Base-by-base conservation (phyloP, 371 early-diverging fungal genomes). In the Rhizopus sp. region DNA sequence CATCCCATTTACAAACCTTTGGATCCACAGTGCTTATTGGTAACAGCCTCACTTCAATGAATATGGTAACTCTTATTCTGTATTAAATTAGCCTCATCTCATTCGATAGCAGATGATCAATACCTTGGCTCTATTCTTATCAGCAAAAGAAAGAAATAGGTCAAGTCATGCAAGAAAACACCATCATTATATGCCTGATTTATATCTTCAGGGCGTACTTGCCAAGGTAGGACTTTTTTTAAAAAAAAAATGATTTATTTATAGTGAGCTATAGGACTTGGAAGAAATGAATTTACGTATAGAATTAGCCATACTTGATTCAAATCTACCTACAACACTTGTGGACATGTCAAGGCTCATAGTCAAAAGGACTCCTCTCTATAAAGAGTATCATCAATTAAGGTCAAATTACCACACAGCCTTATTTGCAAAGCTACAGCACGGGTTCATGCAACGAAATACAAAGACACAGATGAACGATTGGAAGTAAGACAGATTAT, bases 121-220 rank as follows among this genome's bases (percentile, higher is more conserved):
- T 44, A 82, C 85, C 1, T 56, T 84, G 10, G 80, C 82, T 3
- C 44, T 82, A 5, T 82, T 82, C 47, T 55, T 84, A 35, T 73
- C 81, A 1, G 56, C 73, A 0, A 79, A 81, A 42, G 85, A 84
- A 61, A 65, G 78, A 50, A 75, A 70, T 50, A 78, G 80, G 33
- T 84, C 85, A 2, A 80, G 82, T 40, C 85, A 84, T 60, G 82
- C 85, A 32, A 70, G 81, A 32, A 84, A 84, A 54, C 75, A 75
- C 51, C 80, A 78, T 38, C 80, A 80, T 40, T 84, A 82, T 42
- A 70, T 82, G 55, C 77, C 82, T 4, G 77, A 82, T 53, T 57
- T 84, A 12, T 84, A 80, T 59, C 60, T 82, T 7, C 85, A 84
- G 56, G 85, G 85, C 5, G 57, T 84, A 17, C 69, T 78, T 10